Percentiles rank a stretch among this genome's conserved stretches.
These are phyloP conservation scores for Trichoderma koningii DNA, from an alignment of 2,329 filamentous ascomycete genomes.

Conservation along the genomic window DNA sequence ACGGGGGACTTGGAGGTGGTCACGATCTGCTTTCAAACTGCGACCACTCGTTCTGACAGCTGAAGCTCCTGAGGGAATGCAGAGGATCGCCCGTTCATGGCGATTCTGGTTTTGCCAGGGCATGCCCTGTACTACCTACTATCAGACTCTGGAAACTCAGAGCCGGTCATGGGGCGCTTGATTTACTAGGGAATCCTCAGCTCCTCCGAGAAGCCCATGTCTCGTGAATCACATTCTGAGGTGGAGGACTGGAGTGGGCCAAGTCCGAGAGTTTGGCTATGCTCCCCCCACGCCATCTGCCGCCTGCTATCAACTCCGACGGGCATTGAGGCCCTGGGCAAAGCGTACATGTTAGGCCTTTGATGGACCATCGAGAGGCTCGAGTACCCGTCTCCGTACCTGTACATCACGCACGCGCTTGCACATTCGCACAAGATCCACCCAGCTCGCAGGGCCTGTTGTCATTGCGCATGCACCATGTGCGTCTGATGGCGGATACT, in stretches of 20 bases:
- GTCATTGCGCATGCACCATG: slow-evolving; percentile 14
- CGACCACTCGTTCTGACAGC: not conserved
- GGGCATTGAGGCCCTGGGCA: not conserved
- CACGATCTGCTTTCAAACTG: not conserved
- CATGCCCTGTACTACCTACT: not conserved
- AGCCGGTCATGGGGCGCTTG: not conserved
- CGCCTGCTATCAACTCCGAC: not conserved
- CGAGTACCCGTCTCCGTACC: not conserved
- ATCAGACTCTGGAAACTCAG: not conserved
- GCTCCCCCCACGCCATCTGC: slow-evolving; percentile 8
- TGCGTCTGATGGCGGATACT: not conserved
- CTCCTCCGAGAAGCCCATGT: not conserved
- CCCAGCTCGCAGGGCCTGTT: slow-evolving; percentile 1
- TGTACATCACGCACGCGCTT: slow-evolving; percentile 3
- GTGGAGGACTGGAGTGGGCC: not conserved
- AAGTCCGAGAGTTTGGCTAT: not conserved
- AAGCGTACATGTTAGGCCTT: not conserved
- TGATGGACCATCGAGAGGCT: not conserved
- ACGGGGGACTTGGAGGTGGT: not conserved
- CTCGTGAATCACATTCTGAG: slow-evolving; percentile 3
- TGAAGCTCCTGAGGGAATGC: not conserved
- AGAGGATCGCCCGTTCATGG: not conserved
- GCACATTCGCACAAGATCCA: slow-evolving; percentile 5
- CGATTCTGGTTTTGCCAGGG: not conserved
- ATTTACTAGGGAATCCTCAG: not conserved